Percentiles rank a stretch among this genome's conserved stretches.
These are phyloP conservation scores for Canavalia gladiata DNA, from an alignment of 306 rosid genomes.

Conservation along the genomic window DNA sequence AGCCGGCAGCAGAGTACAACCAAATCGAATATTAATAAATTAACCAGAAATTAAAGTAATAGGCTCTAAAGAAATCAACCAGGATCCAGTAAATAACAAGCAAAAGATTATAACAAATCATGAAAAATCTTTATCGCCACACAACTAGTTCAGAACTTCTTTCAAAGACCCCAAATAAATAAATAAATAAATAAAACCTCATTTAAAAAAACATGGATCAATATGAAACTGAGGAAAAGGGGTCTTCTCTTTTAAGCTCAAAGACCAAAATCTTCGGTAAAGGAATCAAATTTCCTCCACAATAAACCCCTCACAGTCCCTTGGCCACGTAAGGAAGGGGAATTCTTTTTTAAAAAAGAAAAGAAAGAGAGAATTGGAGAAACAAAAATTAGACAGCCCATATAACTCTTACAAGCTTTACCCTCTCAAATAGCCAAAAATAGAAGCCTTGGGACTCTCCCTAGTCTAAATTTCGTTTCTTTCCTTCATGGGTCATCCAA, in stretches of 20 bases:
- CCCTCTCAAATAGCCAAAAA: conserved; percentile 11
- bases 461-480: background rate
- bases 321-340: background rate
- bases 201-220: conserved; percentile 36
- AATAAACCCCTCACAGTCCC: conserved; percentile 19
- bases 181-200: background rate
- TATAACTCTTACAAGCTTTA: background rate
- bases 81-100: conserved; percentile 34
- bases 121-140: conserved; percentile 2
- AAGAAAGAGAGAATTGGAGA: background rate
- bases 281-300: background rate
- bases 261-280: conserved; percentile 1
- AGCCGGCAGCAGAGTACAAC: conserved; percentile 25
- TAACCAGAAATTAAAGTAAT: conserved; percentile 8
- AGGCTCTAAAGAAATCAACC: background rate
- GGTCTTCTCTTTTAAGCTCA: background rate
- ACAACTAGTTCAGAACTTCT: conserved; percentile 20
- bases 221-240: conserved; percentile 1
- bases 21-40: conserved; percentile 5
- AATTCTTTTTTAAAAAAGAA: background rate
- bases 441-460: background rate
- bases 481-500: background rate
- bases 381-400: background rate
- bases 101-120: background rate
- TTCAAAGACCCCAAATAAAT: background rate